These are phyloP conservation scores for Glycine soja DNA, from an alignment of 306 rosid genomes.

Conservation along the genomic window DNA sequence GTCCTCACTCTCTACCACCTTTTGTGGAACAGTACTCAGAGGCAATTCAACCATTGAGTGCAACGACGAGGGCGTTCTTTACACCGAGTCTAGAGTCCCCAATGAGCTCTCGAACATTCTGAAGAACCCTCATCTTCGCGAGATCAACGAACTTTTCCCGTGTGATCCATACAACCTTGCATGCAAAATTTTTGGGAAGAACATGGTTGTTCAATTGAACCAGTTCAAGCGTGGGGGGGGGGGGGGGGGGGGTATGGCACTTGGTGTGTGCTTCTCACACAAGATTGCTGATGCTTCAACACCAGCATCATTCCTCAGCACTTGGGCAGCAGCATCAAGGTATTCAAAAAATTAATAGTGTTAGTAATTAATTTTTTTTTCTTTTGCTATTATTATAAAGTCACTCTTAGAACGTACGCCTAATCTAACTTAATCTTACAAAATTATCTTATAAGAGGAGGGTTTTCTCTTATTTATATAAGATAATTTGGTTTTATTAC, in stretches of 20 bases:
- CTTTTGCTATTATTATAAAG: too few relatives aligned
- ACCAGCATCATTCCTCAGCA: neutral
- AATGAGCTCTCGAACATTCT: conserved; percentile 12
- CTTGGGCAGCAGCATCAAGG: conserved; percentile 33
- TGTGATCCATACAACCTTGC: conserved; percentile 1
- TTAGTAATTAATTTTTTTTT: too few relatives aligned
- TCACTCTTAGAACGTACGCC: too few relatives aligned
- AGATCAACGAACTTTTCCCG: conserved; percentile 24
- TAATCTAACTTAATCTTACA: too few relatives aligned
- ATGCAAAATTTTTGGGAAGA: neutral
- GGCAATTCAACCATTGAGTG: conserved; percentile 31
- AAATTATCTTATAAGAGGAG: too few relatives aligned
- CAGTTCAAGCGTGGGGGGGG: conserved; percentile 34
- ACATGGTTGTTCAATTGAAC: conserved; percentile 16
- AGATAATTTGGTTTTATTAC: too few relatives aligned
- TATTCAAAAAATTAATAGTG: too few relatives aligned
- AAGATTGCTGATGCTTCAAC: conserved; percentile 41
- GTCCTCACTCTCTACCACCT: conserved; percentile 43
- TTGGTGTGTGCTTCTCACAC: conserved; percentile 45
- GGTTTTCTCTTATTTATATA: too few relatives aligned
- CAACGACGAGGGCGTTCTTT: conserved; percentile 41
- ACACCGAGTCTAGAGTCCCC: conserved; percentile 13
- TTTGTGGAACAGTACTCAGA: conserved; percentile 43
- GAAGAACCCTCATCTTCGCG: neutral
- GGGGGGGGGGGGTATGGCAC: too few relatives aligned